A percentile compares a stretch with the other conserved stretches of the same genome.
These are phyloP conservation scores for Plasmodium falciparum DNA, from an alignment of 169 alveolate genomes.

Conservation along the genomic window DNA sequence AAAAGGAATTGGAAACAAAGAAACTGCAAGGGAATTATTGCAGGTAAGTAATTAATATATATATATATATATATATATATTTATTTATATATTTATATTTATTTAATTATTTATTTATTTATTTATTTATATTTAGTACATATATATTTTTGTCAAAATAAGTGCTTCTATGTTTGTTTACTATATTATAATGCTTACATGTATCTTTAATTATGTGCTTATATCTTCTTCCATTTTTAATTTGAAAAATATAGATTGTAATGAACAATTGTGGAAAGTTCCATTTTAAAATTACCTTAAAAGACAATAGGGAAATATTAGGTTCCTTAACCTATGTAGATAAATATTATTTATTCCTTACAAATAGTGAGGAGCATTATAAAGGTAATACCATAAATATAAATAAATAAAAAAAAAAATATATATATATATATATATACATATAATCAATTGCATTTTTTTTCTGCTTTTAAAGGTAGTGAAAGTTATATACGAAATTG, in stretches of 20 bases:
- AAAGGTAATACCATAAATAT: slow-evolving; percentile 24
- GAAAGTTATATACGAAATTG: slow-evolving; percentile 27
- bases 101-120: not conserved
- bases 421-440: not conserved
- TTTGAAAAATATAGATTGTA: slow-evolving; percentile 9
- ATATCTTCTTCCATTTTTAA: not conserved
- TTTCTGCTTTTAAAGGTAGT: slow-evolving; percentile 27
- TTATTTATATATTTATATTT: not conserved
- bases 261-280: slow-evolving; percentile 30
- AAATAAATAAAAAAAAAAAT: not conserved
- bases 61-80: not conserved
- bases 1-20: slow-evolving; percentile 42
- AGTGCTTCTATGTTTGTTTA: no score
- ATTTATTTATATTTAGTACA: not conserved
- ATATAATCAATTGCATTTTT: not conserved
- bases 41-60: slow-evolving; percentile 17
- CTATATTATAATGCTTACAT: no score
- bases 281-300: slow-evolving; percentile 42
- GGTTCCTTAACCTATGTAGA: slow-evolving; percentile 64
- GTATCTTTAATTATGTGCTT: no score
- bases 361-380: slow-evolving; percentile 50
- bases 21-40: slow-evolving; percentile 32
- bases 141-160: slow-evolving; percentile 1
- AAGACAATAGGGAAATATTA: slow-evolving; percentile 61
- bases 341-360: slow-evolving; percentile 46